Evolutionary conservation across 2,329 filamentous ascomycete species (phyloP), one percentile per base, ranked within the genome.

Genomic region (Diaporthe velutina): DNA sequence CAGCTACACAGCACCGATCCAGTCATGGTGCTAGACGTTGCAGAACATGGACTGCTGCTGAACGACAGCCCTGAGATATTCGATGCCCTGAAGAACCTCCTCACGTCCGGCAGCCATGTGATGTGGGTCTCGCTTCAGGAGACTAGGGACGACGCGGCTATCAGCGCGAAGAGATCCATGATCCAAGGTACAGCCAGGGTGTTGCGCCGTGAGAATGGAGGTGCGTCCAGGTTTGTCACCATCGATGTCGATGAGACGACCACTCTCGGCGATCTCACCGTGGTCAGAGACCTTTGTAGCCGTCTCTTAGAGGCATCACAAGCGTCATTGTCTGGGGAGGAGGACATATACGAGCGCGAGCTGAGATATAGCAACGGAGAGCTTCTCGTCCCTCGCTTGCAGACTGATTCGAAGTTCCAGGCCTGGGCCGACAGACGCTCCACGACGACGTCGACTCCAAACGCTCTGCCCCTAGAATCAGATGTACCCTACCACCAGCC

Each of bases 381-480:
- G 33, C 17, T 76, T n/a, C 57, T 38, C 12, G 74, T 76, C 19
- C 75, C 73, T 40, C 75, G 75, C 10, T 50, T 71, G 8, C 57
- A 71, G 42, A 72, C 73, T 13, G 73, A 76, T 55, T 70, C 66
- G 35, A 75, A 74, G 28, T 75, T 76, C 66, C 60, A 75, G 30
- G 38, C 25, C 25, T 75, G 74, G 74, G 61, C 71, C 15, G 72
- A 72, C 28, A 55, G 48, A 38, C 48, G 66, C 42, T 40, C 38
- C 4, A 67, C 35, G 22, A 3, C 19, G 12, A 52, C 30, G 0
- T 67, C 61, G 13, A 30, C 52, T 1, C 22, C 61, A 22, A 52
- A 19, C 15, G 22, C 42, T 38, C 28, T 45, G 22, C 12, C 42
- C 2, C 12, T 67, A 7, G 61, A 73, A 60, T 22, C 58, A 17